Evolutionary conservation across 2,329 filamentous ascomycete genomes (phyloP).

Genomic region (Colletotrichum caudatum): DNA sequence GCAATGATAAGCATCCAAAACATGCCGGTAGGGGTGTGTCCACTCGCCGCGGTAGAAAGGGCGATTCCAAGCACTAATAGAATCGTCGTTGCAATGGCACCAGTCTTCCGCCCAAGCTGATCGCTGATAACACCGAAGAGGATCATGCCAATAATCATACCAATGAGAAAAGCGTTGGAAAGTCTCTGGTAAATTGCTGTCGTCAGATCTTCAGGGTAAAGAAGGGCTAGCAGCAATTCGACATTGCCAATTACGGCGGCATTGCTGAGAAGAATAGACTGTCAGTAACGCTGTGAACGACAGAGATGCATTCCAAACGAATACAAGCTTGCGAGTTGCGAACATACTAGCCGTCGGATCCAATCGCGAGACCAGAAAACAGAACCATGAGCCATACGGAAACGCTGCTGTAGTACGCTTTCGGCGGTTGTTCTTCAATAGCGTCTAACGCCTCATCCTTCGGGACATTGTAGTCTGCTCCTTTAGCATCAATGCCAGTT

Average conservation of each 20-base stretch:
- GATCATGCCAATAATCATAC: slow-evolving; percentile 68
- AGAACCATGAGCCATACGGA: slow-evolving; percentile 59
- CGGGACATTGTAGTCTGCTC: background rate
- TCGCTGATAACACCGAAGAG: slow-evolving; percentile 64
- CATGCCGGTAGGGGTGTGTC: slow-evolving; percentile 53
- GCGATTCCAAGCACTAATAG: slow-evolving; percentile 61
- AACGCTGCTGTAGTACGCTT: slow-evolving; percentile 53
- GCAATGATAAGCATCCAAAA: slow-evolving; percentile 64
- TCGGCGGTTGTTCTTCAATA: slow-evolving; percentile 35
- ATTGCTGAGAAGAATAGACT: slow-evolving; percentile 48
- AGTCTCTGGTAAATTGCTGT: slow-evolving; percentile 61
- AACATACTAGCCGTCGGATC: slow-evolving; percentile 58
- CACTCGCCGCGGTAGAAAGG: slow-evolving; percentile 59
- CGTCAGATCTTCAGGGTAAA: slow-evolving; percentile 59
- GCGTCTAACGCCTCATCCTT: background rate
- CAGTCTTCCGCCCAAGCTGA: slow-evolving; percentile 61
- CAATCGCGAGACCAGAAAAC: slow-evolving; percentile 60
- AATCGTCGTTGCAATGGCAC: slow-evolving; percentile 59
- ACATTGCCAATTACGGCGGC: slow-evolving; percentile 60
- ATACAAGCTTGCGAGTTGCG: background rate
- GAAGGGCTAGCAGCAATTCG: slow-evolving; percentile 53
- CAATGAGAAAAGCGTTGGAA: slow-evolving; percentile 67
- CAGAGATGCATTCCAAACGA: slow-evolving; percentile 11
- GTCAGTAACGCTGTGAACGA: slow-evolving; percentile 14
- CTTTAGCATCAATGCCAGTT: background rate